Conservation (phyloP, 1,284 basidiomycete genomes). For the Pseudozyma thailandica region DNA sequence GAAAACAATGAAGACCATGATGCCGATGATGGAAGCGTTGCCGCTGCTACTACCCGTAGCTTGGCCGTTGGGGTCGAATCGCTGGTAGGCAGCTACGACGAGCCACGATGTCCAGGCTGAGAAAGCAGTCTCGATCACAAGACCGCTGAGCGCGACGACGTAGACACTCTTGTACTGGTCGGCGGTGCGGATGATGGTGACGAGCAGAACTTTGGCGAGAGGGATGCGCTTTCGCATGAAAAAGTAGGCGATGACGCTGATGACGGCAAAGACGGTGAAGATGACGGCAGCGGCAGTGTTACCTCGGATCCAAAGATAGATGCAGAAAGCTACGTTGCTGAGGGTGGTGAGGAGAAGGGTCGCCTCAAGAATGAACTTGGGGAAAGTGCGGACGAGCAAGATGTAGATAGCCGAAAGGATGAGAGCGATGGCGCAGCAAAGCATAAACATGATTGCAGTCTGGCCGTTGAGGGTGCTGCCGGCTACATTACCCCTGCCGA, state of each 20-base stretch:
- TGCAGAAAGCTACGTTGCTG: constrained; percentile 52
- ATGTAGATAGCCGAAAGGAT: constrained; percentile 72
- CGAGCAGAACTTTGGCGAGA: constrained; percentile 57
- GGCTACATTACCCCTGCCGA: constrained; percentile 73
- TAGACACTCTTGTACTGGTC: constrained; percentile 59
- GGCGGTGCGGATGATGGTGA: constrained; percentile 56
- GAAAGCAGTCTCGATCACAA: constrained; percentile 56
- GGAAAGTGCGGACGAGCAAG: constrained; percentile 78
- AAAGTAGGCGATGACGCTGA: constrained; percentile 60
- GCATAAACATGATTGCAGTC: constrained; percentile 77
- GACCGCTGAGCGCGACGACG: constrained; percentile 51
- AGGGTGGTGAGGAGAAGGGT: constrained; percentile 56
- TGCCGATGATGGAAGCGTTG: constrained; percentile 53
- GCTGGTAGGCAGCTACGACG: constrained; percentile 58
- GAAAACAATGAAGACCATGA: constrained; percentile 62
- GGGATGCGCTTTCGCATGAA: constrained; percentile 62
- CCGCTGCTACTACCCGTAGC: constrained; percentile 38
- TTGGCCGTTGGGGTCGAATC: constrained; percentile 52
- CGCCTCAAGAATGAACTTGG: constrained; percentile 71
- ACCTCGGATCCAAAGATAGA: constrained; percentile 53
- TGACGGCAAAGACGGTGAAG: constrained; percentile 63
- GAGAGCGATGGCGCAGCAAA: constrained; percentile 75
- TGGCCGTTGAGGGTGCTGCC: constrained; percentile 78
- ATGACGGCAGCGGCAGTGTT: constrained; percentile 58
- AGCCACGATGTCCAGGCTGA: constrained; percentile 59